Conservation (phyloP, 1,284 basidiomycete genomes). For the Cutaneotrichosporon sp. region DNA sequence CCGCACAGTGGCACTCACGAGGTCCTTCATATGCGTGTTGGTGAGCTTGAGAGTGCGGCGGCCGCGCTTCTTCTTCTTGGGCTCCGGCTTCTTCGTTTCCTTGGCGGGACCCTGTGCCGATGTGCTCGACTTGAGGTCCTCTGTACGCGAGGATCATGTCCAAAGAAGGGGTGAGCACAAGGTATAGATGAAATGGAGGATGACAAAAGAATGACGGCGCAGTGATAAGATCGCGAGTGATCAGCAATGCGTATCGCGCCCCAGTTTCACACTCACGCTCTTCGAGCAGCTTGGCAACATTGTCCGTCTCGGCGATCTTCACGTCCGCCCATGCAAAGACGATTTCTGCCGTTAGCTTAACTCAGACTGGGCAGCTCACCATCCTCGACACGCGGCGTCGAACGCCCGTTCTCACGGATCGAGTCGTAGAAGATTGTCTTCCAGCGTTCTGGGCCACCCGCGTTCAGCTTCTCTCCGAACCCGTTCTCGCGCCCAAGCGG, state of each 20-base stretch:
- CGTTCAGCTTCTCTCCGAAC: constrained; percentile 38
- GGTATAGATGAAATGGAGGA: not conserved
- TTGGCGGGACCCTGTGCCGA: constrained; percentile 38
- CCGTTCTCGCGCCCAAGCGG: constrained; percentile 45
- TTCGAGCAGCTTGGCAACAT: constrained; percentile 47
- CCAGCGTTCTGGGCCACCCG: constrained; percentile 41
- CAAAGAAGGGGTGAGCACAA: not conserved
- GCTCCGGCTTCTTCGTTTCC: constrained; percentile 27
- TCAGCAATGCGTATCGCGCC: not conserved
- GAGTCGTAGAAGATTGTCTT: constrained; percentile 51
- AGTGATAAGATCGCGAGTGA: constrained; percentile 1
- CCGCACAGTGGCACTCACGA: constrained; percentile 31
- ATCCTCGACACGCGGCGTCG: constrained; percentile 45
- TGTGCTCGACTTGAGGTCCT: constrained; percentile 42
- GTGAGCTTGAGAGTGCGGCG: constrained; percentile 49
- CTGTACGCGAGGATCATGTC: constrained; percentile 20
- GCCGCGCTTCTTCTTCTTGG: constrained; percentile 46
- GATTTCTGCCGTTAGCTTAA: constrained; percentile 36
- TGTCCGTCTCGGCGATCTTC: constrained; percentile 45
- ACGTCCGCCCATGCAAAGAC: constrained; percentile 50
- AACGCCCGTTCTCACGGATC: constrained; percentile 40
- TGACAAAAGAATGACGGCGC: not conserved
- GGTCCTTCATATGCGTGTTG: constrained; percentile 52
- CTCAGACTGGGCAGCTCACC: constrained; percentile 29
- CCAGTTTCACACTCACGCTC: constrained; percentile 31